Evolutionary conservation across 2,329 filamentous ascomycete species (phyloP), one percentile per base, ranked within the genome.

Genomic region (Blumeriella jaapii): DNA sequence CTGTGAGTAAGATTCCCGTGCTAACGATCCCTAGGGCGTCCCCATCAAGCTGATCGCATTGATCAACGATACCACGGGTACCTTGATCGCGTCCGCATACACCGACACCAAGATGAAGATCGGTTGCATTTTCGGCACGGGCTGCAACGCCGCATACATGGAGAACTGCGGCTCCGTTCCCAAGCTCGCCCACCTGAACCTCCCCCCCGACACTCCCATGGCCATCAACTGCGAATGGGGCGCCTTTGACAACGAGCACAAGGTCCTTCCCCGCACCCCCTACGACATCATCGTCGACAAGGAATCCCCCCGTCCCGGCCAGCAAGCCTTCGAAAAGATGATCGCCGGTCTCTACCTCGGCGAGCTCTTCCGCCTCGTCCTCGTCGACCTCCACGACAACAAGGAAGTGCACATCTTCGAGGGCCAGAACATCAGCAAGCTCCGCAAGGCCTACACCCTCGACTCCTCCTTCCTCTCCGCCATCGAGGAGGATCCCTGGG

Each of bases 201-300:
- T 96, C 23, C 82, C 86, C 31, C 67, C 84, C 0, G 78, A 91
- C 42, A 76, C 76, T 41, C 85, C 80, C 29, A 93, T 95, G 69
- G 86, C 85, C 34, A 94, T 96, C 65, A 95, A 95, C 68, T 95
- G 87, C 65, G 89, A 96, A 60, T 95, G 87, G 73, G 89, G 89
- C 47, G 87, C 89, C 20, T 95, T 96, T 55, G 89, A 95, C 61
- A 94, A 94, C 59, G 83, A 93, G 61, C 81, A 89, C 64, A 71
- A 80, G 52, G 80, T 95, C 36, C 77, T 95, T 9, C 87, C 87
- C 9, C 73, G 77, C 36, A 94, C 87, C 16, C 73, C 73, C 39
- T 95, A 91, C 60, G 89, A 96, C 58, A 66, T 82, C 41, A 75
- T 79, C 48, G 84, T 96, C 53, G 89, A 96, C 65, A 78, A 83